Evolutionary conservation across 2,329 filamentous ascomycete genomes (phyloP).

Genomic region (Phialocephala subalpina): DNA sequence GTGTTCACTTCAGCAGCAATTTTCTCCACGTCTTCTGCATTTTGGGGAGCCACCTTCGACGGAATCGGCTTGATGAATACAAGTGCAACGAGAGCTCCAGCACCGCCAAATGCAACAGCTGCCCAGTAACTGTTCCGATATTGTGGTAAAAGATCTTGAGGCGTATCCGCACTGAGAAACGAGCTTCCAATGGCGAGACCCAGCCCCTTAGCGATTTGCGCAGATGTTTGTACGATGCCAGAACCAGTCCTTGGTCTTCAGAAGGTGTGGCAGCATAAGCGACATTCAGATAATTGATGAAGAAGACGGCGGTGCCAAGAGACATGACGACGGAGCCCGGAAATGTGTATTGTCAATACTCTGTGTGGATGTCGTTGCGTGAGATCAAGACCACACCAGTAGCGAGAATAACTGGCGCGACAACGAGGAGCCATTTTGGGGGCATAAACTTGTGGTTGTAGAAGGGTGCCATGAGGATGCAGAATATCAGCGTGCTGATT

Average conservation of each 20-base stretch:
- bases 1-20: no score
- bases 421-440: slow-evolving; percentile 1
- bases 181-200: no score
- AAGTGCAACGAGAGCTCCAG: no score
- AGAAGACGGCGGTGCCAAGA: slow-evolving; percentile 1
- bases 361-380: neutral
- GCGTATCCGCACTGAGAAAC: no score
- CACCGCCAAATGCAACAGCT: no score
- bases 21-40: no score
- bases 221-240: no score
- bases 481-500: neutral
- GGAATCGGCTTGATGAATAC: no score
- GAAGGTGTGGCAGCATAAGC: slow-evolving; percentile 1
- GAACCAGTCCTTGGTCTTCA: neutral
- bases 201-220: no score
- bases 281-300: slow-evolving; percentile 5
- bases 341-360: neutral
- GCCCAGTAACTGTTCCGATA: no score
- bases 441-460: slow-evolving; percentile 4
- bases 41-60: no score
- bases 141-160: no score
- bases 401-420: neutral
- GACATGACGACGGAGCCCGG: slow-evolving; percentile 2
- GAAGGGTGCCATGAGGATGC: neutral
- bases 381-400: neutral